Evolutionary conservation across 2,329 filamentous ascomycete genomes (phyloP), one percentile per base, ranked within the genome.

Genomic region (Pestalotiopsis sp.): DNA sequence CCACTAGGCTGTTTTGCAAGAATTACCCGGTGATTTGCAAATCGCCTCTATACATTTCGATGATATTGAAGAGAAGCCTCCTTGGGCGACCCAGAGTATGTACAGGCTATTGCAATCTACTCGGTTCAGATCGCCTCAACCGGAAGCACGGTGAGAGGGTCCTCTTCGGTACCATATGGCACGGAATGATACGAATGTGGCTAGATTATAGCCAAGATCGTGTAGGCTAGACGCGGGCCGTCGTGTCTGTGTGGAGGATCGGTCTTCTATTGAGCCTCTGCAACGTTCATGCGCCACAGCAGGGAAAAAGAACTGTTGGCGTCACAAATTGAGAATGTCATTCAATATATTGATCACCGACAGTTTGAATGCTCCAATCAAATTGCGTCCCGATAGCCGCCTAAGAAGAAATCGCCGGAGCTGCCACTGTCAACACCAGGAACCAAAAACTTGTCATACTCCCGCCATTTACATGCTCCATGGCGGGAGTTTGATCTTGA

Each of bases 11-110:
- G 63, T 23, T 66, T 52, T 20, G 9, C 11, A 66, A 20, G 41
- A 17, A 66, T 66, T 66, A 66, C 27, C 65, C 65, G 65, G 65
- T 38, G 65, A 60, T 59, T 61, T 60, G 31, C 27, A 14, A 40
- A 45, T 49, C 23, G 27, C 12, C 20, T 60, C 36, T 14, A 45
- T 4, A 45, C 31, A 6, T 17, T 45, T 41, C 23, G 17, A 41
- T n/a, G 14, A 58, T 27, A n/a, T 58, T 17, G 45, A 23, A 57
- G 45, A 66, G 25, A 41, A 17, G 31, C 36, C n/a, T 13, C 23
- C 7, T 60, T 59, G 20, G 7, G 57, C 11, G 9, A 59, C n/a
- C 61, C 56, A 23, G 58, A 27, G n/a, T 31, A 31, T 31, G 36
- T 59, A 60, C 23, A 58, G 52, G 52, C 31, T 20, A 49, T 45